phyloP scores from a whole-genome alignment of 768 basidiomycete species.

The Steccherinum ochraceum region DNA sequence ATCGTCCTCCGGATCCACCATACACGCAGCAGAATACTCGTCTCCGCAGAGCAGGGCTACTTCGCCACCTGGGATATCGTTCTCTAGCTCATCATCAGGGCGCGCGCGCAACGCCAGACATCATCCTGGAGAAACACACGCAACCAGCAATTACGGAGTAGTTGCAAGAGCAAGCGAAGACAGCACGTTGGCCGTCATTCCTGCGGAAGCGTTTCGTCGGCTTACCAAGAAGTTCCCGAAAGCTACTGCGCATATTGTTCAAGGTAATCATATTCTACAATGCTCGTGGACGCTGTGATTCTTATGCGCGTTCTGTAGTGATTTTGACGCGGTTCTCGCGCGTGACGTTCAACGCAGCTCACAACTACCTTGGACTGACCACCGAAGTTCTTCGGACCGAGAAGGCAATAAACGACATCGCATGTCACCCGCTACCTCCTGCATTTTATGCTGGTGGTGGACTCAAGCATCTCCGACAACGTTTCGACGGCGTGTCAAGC shows the following conservation, averaged over 20 bases:
- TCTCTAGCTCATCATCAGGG: slow-evolving; percentile 6
- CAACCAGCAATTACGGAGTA: slow-evolving; percentile 51
- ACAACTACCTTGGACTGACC: slow-evolving; percentile 92
- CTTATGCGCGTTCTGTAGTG: slow-evolving; percentile 32
- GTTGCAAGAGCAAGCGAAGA: slow-evolving; percentile 94
- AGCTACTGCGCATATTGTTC: slow-evolving; percentile 93
- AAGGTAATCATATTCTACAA: slow-evolving; percentile 46
- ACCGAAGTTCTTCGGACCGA: slow-evolving; percentile 94
- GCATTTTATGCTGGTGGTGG: slow-evolving; percentile 93
- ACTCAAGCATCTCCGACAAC: slow-evolving; percentile 79
- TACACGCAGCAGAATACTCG: slow-evolving; percentile 39
- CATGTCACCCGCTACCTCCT: slow-evolving; percentile 87
- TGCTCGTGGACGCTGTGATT: background rate
- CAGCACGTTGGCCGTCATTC: slow-evolving; percentile 96
- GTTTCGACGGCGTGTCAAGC: slow-evolving; percentile 63
- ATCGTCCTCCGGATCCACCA: slow-evolving; percentile 66
- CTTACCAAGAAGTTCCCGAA: slow-evolving; percentile 96
- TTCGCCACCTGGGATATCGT: slow-evolving; percentile 5
- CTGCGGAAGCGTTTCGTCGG: slow-evolving; percentile 92
- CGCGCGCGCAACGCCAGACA: slow-evolving; percentile 5
- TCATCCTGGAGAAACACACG: slow-evolving; percentile 18
- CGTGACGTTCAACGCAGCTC: slow-evolving; percentile 96
- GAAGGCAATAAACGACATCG: slow-evolving; percentile 94
- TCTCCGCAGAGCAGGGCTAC: slow-evolving; percentile 19
- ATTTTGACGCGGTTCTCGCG: slow-evolving; percentile 94